Evolutionary conservation across 257 asterid species (phyloP), one percentile per base, ranked within the genome.

Genomic region (Anisodus tanguticus): DNA sequence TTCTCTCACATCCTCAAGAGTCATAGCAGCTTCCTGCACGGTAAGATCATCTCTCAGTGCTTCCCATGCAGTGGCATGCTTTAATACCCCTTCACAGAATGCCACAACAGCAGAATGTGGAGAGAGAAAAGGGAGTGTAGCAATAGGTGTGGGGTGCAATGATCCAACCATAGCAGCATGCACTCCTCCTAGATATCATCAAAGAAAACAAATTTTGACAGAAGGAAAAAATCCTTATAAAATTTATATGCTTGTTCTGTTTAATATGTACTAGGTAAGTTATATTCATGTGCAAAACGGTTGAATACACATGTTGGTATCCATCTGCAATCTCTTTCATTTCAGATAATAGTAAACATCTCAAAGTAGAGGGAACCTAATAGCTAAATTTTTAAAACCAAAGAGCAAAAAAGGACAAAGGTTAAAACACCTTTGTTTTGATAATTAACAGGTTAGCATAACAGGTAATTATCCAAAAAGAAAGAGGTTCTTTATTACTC

Each of bases 131-230:
- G 99, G 99, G 82, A 94, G 91, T 11, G 97, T 93, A 70, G 99
- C 99, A 83, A 96, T 90, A 51, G 98, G 98, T 13, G 95, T 91
- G 16, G 97, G 98, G 88, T 96, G 94, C 89, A 96, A 89, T 15
- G 99, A 90, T 72, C 99, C 99, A 82, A 96, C 98, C 99, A 96
- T 94, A 57, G 99, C 98, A 57, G 99, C 99, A 90, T 94, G 98
- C 70, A 96, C 99, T 86, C 99, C 98, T 4, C 99, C 99, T 96
- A 85, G n/a, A 86, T 78, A 71, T 83, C 85, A 82, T 62, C 67
- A 19, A 81, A 82, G 37, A 83, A 72, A 37, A 80, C 54, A 85
- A 60, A 62, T 37, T 43, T 85, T 55, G 69, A 81, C 76, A 72
- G n/a, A 6, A 55, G 37, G 43, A 57, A 84, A 41, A 37, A 26